Evolutionary conservation across 2,329 filamentous ascomycete genomes (phyloP).

Genomic region (Penicillium sp.): DNA sequence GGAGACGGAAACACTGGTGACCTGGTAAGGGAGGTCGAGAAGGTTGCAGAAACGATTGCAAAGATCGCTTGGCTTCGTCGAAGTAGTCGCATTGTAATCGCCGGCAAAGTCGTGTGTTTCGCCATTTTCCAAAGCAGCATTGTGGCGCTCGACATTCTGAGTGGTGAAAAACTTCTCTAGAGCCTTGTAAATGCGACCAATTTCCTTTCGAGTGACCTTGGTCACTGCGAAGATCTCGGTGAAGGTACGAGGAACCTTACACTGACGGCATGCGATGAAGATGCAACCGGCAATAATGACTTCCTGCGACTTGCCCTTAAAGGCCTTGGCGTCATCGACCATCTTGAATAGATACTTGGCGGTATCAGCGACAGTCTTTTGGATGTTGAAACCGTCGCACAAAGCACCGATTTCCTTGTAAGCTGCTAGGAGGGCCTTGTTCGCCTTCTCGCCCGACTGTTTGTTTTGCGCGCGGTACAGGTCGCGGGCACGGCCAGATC

Average conservation of each 20-base stretch:
- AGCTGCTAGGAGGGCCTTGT: slow-evolving; percentile 75
- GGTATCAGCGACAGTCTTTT: slow-evolving; percentile 76
- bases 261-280: slow-evolving; percentile 94
- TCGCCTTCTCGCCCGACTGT: slow-evolving; percentile 74
- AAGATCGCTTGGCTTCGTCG: slow-evolving; percentile 77
- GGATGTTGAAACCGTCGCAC: slow-evolving; percentile 80
- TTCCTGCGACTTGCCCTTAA: slow-evolving; percentile 94
- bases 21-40: slow-evolving; percentile 70
- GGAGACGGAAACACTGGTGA: slow-evolving; percentile 75
- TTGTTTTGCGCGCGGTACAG: slow-evolving; percentile 82
- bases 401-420: slow-evolving; percentile 84
- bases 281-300: slow-evolving; percentile 94
- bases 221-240: slow-evolving; percentile 92
- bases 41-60: slow-evolving; percentile 87
- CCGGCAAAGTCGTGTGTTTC: slow-evolving; percentile 51
- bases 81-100: slow-evolving; percentile 67
- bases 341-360: slow-evolving; percentile 96
- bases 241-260: slow-evolving; percentile 82
- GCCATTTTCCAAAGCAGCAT: slow-evolving; percentile 51
- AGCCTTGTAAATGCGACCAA: slow-evolving; percentile 90
- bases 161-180: slow-evolving; percentile 84
- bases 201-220: slow-evolving; percentile 94
- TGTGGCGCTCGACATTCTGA: slow-evolving; percentile 60
- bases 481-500: slow-evolving; percentile 68
- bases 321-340: slow-evolving; percentile 84